These are phyloP conservation scores for Avicennia marina DNA, from an alignment of 257 asterid genomes.

Conservation along the genomic window DNA sequence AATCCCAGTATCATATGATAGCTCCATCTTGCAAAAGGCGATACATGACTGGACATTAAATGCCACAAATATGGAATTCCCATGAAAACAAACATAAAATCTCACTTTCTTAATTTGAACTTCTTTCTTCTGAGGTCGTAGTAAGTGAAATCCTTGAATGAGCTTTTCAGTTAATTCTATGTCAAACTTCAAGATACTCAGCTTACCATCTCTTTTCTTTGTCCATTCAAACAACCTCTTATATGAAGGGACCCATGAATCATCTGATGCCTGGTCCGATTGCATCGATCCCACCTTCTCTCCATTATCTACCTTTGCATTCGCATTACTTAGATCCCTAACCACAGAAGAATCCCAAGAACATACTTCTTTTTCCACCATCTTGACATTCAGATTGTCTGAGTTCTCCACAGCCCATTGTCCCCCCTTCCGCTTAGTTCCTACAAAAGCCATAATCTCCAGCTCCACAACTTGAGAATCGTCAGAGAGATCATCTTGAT, in stretches of 20 bases:
- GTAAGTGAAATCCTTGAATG: constrained; percentile 8
- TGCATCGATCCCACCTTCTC: constrained; percentile 27
- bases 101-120: constrained; percentile 45
- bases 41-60: constrained; percentile 11
- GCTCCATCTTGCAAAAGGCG: background rate
- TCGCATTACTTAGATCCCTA: constrained; percentile 26
- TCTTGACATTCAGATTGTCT: constrained; percentile 17
- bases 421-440: constrained; percentile 18
- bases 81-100: background rate
- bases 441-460: constrained; percentile 22
- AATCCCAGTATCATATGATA: background rate
- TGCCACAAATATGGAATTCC: constrained; percentile 2
- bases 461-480: constrained; percentile 37
- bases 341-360: constrained; percentile 39
- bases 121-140: constrained; percentile 39
- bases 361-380: constrained; percentile 26
- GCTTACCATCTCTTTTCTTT: constrained; percentile 22
- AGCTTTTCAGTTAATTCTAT: constrained; percentile 33
- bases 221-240: constrained; percentile 25
- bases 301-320: constrained; percentile 24
- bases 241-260: constrained; percentile 20
- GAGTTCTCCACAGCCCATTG: constrained; percentile 23
- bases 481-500: constrained; percentile 4
- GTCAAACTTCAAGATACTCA: constrained; percentile 19
- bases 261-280: constrained; percentile 23